Evolutionary conservation across 305 asterid genomes (phyloP).

Genomic region (Solanum hybrid): DNA sequence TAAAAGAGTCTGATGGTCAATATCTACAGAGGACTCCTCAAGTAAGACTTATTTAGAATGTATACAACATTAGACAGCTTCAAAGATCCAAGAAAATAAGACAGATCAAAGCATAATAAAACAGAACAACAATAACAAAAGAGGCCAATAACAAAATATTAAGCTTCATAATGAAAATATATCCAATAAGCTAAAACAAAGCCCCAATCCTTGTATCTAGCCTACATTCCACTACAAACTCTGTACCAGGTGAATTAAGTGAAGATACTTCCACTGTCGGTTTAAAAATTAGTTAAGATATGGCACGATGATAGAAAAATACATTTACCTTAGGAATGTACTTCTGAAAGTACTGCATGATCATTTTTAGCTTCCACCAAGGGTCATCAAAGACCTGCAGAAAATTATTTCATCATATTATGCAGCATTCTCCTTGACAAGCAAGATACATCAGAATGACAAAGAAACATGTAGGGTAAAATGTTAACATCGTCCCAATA

Average conservation of each 20-base stretch:
- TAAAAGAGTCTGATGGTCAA: neutral
- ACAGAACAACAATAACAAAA: neutral
- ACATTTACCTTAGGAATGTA: conserved; percentile 57
- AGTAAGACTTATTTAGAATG: neutral
- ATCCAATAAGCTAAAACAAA: neutral
- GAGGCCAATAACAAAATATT: neutral
- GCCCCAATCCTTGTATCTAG: neutral
- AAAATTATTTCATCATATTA: neutral
- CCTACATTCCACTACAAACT: neutral
- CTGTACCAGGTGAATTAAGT: neutral
- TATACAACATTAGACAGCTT: neutral
- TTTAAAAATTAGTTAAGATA: neutral
- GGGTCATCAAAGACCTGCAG: conserved; percentile 66
- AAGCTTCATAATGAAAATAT: neutral
- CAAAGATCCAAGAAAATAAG: neutral
- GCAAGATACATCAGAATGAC: neutral
- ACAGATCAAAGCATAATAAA: neutral
- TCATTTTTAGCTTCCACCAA: conserved; percentile 50
- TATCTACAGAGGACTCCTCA: neutral
- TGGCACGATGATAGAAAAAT: conserved; percentile 3
- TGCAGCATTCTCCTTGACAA: neutral
- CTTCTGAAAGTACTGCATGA: conserved; percentile 68
- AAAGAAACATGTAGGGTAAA: neutral
- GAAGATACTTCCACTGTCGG: conserved; percentile 1
- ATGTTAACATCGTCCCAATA: neutral